Base-by-base conservation (phyloP, 805 yeast species). In the Pichia pseudocactophila region DNA sequence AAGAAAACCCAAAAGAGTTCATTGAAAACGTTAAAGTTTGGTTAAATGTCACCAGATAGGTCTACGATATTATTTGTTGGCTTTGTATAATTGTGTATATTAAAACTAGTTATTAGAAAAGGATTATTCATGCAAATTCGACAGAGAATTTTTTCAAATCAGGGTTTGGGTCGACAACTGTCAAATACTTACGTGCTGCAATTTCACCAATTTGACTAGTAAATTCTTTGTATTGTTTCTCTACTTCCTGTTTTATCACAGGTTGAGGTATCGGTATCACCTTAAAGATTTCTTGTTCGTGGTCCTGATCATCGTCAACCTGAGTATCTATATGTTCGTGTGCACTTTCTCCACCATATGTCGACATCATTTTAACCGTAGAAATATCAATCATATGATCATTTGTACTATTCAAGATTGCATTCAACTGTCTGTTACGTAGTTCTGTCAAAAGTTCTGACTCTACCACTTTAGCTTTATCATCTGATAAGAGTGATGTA, bases 21-120 rank as follows among this genome's bases (percentile, higher is more conserved):
- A 36, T 49, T 12, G 73, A 69, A 50, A 58, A 52, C 36, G 51
- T 65, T 27, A 61, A 59, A 22, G 45, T 68, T 12, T 69, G 74
- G 74, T 52, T 68, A 13, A 65, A 59, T 41, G 68, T 69, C 20
- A 55, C 64, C 30, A 63, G 51, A 41, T 53, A 36, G 31, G 2
- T 13, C 26, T 18, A 26, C 27, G 25, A 16, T 31, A 25, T n/a
- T 30, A n/a, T 40, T 26, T 28, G 36, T 39, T 27, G 22, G 15
- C 13, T 18, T 15, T 22, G 16, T 10, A 12, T 15, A 17, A 41
- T 18, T 36, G 31, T 25, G 19, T 26, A 34, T 42, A 26, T 34
- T 34, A 34, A 28, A 34, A 13, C 11, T 10, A 13, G 28, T 25
- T 26, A 3, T n/a, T 26, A 7, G 31, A 28, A 28, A 28, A 28